Base-by-base conservation (phyloP, 169 alveolate species). In the Eimeria maxima region DNA sequence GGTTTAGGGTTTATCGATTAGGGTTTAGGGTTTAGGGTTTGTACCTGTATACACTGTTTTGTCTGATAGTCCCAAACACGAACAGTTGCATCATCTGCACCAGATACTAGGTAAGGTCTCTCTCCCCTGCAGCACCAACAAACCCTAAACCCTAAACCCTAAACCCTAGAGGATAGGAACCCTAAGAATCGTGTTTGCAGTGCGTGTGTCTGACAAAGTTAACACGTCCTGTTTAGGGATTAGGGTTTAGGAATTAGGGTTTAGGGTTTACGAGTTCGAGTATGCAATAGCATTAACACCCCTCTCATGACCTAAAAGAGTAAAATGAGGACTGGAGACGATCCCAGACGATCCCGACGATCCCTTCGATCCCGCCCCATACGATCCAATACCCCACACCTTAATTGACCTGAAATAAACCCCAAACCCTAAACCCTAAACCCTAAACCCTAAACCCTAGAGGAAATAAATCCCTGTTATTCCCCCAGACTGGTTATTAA, bases 51-150 rank as follows among this genome's bases (percentile, higher is more conserved):
- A 94, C 99, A 99, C 96, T 99, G 99, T 97, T 99, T 99, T 38
- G 99, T 99, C 96, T 99, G 99, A 95, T 99, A 99, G 95, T 99
- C 99, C 99, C 99, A 99, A 13, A 99, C 99, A 89, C 99, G 99
- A n/a, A 99, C 99, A 16, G 99, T 98, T 88, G 98, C 97, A 97
- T 99, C 99, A 97, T 99, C 99, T 22, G 99, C 98, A 22, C 99
- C 99, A 33, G 99, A 98, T 44, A 99, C 98, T 63, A 99, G 95
- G 97, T 99, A 99, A 1, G 99, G 99, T 90, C 98, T 98, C 90
- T 99, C 99, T 22, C 57, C 57, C 57, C 57, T 50, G 5, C 57
- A 50, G 57, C 57, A 50, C 5, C 57, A 50, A 50, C 11, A 50
- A 50, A 50, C 57, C 57, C 83, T 73, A 73, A 73, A 73, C 83